Base-by-base conservation (phyloP, 805 yeast genomes). In the Saccharomycopsis fodiens region DNA sequence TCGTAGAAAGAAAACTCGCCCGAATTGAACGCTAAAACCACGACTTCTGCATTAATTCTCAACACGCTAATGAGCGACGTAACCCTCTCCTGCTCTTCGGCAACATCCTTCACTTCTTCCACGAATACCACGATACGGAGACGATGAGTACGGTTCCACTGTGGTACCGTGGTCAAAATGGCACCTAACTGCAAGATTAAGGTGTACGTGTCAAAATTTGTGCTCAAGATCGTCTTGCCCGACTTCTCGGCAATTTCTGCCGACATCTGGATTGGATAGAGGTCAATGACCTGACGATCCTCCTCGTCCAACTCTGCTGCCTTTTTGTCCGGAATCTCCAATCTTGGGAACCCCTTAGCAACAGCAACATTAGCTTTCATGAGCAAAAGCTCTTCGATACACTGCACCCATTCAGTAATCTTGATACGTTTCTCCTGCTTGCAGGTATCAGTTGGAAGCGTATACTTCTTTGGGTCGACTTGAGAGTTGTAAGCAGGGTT, bases 231-330 rank as follows among this genome's bases (percentile, higher is more conserved):
- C 15, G 82, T 76, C 45, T 75, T 75, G 3, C 89, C 89, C 43
- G 76, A 72, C 20, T 73, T 74, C 46, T 81, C 77, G 39, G 77
- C 70, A 42, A 86, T 76, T 36, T 80, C 78, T 0, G 95, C 91
- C 3, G 94, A 81, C 97, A 93, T 93, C 57, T 93, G 98, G 54
- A 93, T 89, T 0, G 99, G 98, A 61, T 94, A 93, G 32, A 93
- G 65, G 60, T 93, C 99, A 56, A 93, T 88, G 53, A 67, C 82
- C 52, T 73, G 70, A 50, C 70, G 72, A 22, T 62, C 56, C 1
- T 57, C 54, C 13, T 58, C 56, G 2, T 57, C 54, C 16, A 65
- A 40, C 12, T 58, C 59, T 20, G 23, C 27, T 2, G 31, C 41
- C 6, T 59, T 54, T 15, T 62, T 60, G 2, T 61, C 65, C 0